Conservation (phyloP, 441 rosid genomes). For the Macaranga tanarius region DNA sequence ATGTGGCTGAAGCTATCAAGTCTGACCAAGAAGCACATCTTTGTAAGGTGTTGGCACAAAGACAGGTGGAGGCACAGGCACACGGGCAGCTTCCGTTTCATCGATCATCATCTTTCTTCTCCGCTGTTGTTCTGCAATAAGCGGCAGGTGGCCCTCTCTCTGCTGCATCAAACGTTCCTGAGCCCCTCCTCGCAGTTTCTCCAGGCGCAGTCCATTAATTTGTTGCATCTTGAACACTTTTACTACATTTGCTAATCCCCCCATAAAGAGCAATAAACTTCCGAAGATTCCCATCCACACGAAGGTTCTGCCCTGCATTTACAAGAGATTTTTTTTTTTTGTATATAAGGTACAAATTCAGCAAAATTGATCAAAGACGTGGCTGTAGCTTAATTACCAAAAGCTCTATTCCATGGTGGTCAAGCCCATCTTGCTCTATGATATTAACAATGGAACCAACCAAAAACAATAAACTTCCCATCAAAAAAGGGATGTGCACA, state of each 20-base stretch:
- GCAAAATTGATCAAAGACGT: too few relatives aligned
- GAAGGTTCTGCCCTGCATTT: constrained; percentile 47
- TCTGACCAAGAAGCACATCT: constrained; percentile 60
- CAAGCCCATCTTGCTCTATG: too few relatives aligned
- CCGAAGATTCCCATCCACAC: constrained; percentile 58
- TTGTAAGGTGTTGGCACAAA: constrained; percentile 50
- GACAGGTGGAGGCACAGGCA: constrained; percentile 7
- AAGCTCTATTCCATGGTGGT: too few relatives aligned
- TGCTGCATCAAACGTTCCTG: constrained; percentile 46
- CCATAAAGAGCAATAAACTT: constrained; percentile 44
- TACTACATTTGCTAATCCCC: constrained; percentile 60
- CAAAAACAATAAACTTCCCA: constrained; percentile 57
- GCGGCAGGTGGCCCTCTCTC: constrained; percentile 61
- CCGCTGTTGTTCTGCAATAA: constrained; percentile 49
- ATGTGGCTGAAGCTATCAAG: constrained; percentile 10
- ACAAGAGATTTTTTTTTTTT: not conserved
- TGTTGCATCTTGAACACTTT: constrained; percentile 78
- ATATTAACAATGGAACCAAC: too few relatives aligned
- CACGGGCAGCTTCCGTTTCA: constrained; percentile 10
- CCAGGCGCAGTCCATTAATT: constrained; percentile 46
- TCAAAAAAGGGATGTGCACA: constrained; percentile 66
- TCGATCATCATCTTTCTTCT: constrained; percentile 39
- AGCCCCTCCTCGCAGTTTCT: constrained; percentile 77
- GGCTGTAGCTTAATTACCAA: too few relatives aligned
- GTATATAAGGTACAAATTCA: too few relatives aligned